Evolutionary conservation across 176 grass and related monocot species (phyloP), one percentile per base, ranked within the genome.

Genomic region (Thinopyrum elongatum): DNA sequence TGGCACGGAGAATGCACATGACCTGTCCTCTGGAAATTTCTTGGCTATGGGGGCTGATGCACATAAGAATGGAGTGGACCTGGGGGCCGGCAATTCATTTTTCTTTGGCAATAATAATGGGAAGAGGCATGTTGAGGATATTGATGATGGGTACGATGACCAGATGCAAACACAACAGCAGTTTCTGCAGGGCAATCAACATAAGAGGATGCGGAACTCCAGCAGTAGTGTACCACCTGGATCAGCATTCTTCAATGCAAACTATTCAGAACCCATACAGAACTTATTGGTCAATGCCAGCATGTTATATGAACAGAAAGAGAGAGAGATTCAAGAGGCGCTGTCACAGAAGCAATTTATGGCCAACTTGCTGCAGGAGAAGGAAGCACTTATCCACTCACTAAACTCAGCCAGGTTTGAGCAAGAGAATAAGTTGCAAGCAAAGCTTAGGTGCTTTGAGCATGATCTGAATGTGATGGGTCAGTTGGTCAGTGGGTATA

Each of bases 391-490:
- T 68, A 89, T 95, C 62, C 88, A 91, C 34, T 87, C 94, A 5
- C 62, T 95, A 47, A 90, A 90, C 74, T 83, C 83, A 51, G 74
- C 77, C 78, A 89, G 84, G 67, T 69, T 87, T 83, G 94, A 93
- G 76, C 91, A 93, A 75, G 77, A 93, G 19, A 90, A 93, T 72
- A 93, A 87, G 74, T 87, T 76, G 85, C 94, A 93, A 82, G 17
- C 83, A 14, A 84, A 95, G 55, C 66, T 89, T 91, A 87, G 84
- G 69, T 87, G 84, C 9, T 95, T 89, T 21, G 91, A 95, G 81
- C 84, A 93, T 85, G 94, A 95, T 80, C 74, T 95, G 66, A 95
- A 89, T 87, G 84, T 91, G 74, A 89, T 95, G 89, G 90, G 84
- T 8, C 87, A 95, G 46, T 77, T 95, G 74, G 76, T 89, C 23